A percentile compares a stretch with the other conserved stretches of the same genome.
Evolutionary conservation across 805 yeast genomes (phyloP).

Genomic region (Yarrowia keelungensis): DNA sequence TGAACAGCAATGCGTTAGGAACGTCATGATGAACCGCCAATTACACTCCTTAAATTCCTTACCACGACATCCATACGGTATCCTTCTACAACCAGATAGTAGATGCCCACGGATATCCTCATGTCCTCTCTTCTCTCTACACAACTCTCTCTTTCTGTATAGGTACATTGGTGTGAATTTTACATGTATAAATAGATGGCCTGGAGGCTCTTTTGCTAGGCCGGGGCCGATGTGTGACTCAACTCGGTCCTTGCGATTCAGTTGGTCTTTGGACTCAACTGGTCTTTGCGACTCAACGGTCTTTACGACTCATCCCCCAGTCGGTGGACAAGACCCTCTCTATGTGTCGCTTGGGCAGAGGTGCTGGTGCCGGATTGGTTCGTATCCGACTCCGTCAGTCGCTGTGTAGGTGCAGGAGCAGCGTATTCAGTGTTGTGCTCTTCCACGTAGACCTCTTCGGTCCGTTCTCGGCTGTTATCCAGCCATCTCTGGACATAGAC

Average conservation of each 20-base stretch:
- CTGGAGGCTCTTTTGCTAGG: slow-evolving; percentile 2
- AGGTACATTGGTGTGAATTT: slow-evolving; percentile 16
- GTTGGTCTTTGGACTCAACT: too few relatives aligned
- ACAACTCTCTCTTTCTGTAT: neutral
- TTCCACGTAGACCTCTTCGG: slow-evolving; percentile 25
- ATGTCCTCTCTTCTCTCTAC: too few relatives aligned
- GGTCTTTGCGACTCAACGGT: too few relatives aligned
- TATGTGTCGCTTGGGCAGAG: slow-evolving; percentile 26
- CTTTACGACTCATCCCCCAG: neutral
- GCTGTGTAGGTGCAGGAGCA: slow-evolving; percentile 15
- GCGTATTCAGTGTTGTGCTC: slow-evolving; percentile 18
- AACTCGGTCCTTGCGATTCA: too few relatives aligned
- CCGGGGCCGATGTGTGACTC: neutral
- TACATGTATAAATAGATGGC: slow-evolving; percentile 34
- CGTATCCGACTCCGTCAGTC: neutral
- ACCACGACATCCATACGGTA: too few relatives aligned
- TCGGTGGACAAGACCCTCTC: slow-evolving; percentile 30
- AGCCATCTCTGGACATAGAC: slow-evolving; percentile 34
- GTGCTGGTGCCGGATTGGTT: slow-evolving; percentile 9
- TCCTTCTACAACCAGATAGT: too few relatives aligned
- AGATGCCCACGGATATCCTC: too few relatives aligned
- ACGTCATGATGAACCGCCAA: too few relatives aligned
- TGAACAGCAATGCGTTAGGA: too few relatives aligned
- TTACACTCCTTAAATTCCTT: too few relatives aligned
- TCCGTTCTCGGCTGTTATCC: slow-evolving; percentile 6